Conservation (phyloP, 2,329 filamentous ascomycete genomes). For the Trichoderma simmonsii region DNA sequence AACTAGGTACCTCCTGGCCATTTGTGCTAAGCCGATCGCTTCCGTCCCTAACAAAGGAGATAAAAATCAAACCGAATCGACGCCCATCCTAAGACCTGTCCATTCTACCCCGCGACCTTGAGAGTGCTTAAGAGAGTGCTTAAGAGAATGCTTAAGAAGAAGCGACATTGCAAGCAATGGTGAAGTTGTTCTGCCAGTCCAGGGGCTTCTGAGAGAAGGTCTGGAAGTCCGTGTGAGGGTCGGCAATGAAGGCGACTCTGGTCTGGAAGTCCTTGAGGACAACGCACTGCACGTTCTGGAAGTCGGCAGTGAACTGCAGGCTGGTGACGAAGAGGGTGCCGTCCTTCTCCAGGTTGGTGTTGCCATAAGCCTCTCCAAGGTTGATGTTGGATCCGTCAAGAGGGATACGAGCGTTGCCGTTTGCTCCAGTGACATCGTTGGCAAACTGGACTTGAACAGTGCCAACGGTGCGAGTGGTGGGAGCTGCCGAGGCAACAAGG, state of each 20-base stretch:
- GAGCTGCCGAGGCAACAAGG: constrained; percentile 10
- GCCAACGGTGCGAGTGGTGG: background rate
- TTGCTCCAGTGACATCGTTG: constrained; percentile 12
- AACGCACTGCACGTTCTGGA: background rate
- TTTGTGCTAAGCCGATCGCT: background rate
- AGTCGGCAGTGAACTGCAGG: background rate
- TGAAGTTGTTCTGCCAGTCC: constrained; percentile 3
- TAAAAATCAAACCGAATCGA: background rate
- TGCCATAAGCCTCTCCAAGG: constrained; percentile 1
- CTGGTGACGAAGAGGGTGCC: constrained; percentile 12
- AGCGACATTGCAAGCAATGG: background rate
- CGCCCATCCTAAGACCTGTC: background rate
- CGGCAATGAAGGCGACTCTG: background rate
- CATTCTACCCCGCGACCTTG: background rate
- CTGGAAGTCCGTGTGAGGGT: background rate
- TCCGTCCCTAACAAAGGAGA: background rate
- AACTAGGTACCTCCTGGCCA: background rate
- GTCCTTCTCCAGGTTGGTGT: background rate
- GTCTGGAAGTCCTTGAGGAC: background rate
- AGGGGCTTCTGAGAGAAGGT: background rate
- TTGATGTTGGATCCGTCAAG: background rate
- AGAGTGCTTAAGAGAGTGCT: background rate
- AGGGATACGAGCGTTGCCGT: constrained; percentile 8
- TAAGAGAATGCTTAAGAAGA: background rate
- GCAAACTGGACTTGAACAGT: constrained; percentile 12